Conservation (phyloP, 306 rosid genomes). For the Albizia julibrissin region DNA sequence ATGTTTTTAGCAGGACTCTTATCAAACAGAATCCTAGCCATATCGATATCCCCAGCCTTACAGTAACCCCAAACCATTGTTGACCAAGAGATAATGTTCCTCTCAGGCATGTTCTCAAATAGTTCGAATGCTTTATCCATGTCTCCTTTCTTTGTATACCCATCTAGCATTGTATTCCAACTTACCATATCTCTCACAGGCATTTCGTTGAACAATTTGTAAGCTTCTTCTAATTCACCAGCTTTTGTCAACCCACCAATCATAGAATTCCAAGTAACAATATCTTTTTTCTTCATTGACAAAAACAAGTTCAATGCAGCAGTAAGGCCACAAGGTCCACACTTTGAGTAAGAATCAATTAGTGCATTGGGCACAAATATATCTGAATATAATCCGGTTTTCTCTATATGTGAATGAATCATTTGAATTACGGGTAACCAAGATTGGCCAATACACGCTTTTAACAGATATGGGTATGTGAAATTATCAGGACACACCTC, state of each 20-base stretch:
- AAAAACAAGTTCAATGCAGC: conserved; percentile 56
- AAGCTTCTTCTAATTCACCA: conserved; percentile 52
- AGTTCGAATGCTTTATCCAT: conserved; percentile 65
- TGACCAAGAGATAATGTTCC: conserved; percentile 81
- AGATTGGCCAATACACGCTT: conserved; percentile 46
- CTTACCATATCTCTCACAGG: conserved; percentile 71
- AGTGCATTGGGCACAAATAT: conserved; percentile 73
- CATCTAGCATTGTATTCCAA: conserved; percentile 88
- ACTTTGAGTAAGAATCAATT: conserved; percentile 60
- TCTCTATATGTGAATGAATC: conserved; percentile 68
- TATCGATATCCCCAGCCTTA: conserved; percentile 67
- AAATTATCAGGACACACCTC: conserved; percentile 61
- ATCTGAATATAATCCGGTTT: conserved; percentile 58
- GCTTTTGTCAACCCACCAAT: conserved; percentile 60
- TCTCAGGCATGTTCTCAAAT: conserved; percentile 70
- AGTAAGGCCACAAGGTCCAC: conserved; percentile 55
- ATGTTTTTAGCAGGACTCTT: conserved; percentile 67
- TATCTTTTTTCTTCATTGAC: conserved; percentile 56
- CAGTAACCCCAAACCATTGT: conserved; percentile 73
- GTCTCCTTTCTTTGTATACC: conserved; percentile 56
- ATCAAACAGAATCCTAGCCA: conserved; percentile 74
- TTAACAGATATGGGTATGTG: conserved; percentile 61
- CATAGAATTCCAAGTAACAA: conserved; percentile 73
- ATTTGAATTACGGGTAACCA: conserved; percentile 52
- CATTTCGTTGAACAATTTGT: conserved; percentile 71